Conservation (phyloP, 148 eudicot species). For the Heliosperma pusillum region DNA sequence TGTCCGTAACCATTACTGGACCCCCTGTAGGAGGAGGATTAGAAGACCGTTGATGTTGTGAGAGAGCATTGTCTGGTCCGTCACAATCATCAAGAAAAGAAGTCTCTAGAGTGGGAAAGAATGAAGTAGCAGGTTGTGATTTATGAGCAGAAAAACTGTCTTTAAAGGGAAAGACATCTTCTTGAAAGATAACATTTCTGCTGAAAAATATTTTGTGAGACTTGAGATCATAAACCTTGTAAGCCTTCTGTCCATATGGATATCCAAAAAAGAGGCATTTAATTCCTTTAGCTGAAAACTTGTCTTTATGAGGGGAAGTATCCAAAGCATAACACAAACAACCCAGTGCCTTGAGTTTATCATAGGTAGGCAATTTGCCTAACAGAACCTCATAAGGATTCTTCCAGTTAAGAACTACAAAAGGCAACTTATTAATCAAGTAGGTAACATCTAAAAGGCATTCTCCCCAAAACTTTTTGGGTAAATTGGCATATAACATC, state of each 20-base stretch:
- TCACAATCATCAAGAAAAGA: too few relatives aligned
- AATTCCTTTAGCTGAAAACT: neutral
- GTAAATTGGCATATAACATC: neutral
- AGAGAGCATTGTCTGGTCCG: too few relatives aligned
- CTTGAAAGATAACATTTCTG: neutral
- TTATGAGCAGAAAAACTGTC: too few relatives aligned
- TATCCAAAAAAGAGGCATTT: neutral
- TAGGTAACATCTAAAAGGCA: neutral
- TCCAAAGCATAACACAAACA: neutral
- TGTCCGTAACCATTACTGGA: too few relatives aligned
- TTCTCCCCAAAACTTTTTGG: conserved; percentile 6
- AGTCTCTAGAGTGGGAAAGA: too few relatives aligned
- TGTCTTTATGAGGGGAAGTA: neutral
- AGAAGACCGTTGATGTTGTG: too few relatives aligned
- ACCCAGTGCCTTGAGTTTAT: neutral
- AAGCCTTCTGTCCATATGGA: neutral
- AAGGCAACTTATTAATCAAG: neutral
- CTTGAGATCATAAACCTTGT: neutral
- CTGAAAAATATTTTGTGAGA: neutral
- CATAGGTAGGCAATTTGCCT: neutral
- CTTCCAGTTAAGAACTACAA: neutral
- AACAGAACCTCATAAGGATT: neutral
- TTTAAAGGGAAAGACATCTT: neutral
- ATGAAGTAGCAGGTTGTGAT: too few relatives aligned
- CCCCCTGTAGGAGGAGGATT: too few relatives aligned